phyloP scores from a whole-genome alignment of 495 filamentous ascomycete genomes.

The Podospora bellae-mahoneyi region DNA sequence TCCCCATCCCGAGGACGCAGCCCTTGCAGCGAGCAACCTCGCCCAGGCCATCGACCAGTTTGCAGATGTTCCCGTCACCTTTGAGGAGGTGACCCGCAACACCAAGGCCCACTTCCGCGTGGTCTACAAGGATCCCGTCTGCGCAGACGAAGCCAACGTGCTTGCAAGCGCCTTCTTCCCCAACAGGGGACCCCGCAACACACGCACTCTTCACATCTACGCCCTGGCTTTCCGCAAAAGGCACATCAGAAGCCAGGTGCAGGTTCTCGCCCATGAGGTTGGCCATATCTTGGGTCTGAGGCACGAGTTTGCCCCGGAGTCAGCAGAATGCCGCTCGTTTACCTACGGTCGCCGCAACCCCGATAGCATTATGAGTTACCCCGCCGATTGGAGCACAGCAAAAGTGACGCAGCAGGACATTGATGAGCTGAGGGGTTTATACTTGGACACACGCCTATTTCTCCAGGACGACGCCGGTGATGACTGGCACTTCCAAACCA shows the following conservation, averaged over 20 bases:
- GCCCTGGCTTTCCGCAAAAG: not conserved
- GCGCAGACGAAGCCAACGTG: not conserved
- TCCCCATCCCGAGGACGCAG: not conserved
- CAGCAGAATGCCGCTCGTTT: not conserved
- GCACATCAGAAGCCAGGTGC: not conserved
- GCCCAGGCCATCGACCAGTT: not conserved
- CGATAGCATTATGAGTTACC: not conserved
- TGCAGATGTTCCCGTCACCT: not conserved
- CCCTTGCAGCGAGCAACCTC: not conserved
- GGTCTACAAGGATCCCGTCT: not conserved
- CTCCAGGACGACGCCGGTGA: not conserved
- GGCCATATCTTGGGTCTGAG: constrained; percentile 1
- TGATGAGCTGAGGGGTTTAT: not conserved
- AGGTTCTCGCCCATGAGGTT: constrained; percentile 4
- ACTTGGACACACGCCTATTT: not conserved
- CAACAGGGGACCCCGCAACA: not conserved
- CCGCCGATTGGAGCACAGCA: not conserved
- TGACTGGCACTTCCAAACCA: not conserved
- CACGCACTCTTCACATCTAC: constrained; percentile 3
- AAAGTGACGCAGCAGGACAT: not conserved
- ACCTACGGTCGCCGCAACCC: not conserved
- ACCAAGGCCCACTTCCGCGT: constrained; percentile 5
- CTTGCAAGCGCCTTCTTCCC: constrained; percentile 6
- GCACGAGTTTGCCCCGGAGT: constrained; percentile 1
- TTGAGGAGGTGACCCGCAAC: not conserved